Base-by-base conservation (phyloP, 805 yeast genomes). In the Sugiyamaella valdiviana region DNA sequence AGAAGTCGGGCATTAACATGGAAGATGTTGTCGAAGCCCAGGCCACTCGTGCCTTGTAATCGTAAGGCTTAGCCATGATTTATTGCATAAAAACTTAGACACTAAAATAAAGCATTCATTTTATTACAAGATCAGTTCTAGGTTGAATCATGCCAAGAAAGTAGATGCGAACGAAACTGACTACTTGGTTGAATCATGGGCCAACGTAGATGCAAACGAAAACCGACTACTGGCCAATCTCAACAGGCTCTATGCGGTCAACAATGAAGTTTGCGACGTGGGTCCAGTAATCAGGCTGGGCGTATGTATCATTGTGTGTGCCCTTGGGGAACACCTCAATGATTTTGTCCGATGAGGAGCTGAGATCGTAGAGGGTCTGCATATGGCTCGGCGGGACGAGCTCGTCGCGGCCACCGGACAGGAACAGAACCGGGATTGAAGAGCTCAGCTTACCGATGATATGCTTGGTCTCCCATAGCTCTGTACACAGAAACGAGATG, bases 361-460 rank as follows among this genome's bases (percentile, higher is more conserved):
- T 70, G 48, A 80, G 55, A 26, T 72, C 76, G 60, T 65, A 83
- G 20, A 89, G 71, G 42, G 59, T 60, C 40, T 74, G 73, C 86
- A 90, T 85, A 61, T 91, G 97, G 1, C 57, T 54, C 0, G 96
- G 95, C 2, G 98, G 97, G 1, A 91, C 96, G 21, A 91, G 80
- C 65, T 91, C 99, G 68, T 91, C 99, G 32, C 73, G 70, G 12
- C 75, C 65, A 0, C 95, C 96, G 53, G 83, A 77, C 38, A 90
- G 62, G 56, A 90, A 78, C 37, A 90, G 69, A 26, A 83, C 71
- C 0, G 95, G 93, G 9, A 84, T 70, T 3, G 70, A 62, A 0
- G 73, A 58, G 5, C 80, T 77, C 12, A 85, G 69, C 17, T 61
- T 58, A 1, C 69, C 63, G 12, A 89, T 79, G 23, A 78, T 72